Percentiles rank a stretch among this genome's conserved stretches.
Evolutionary conservation across 495 filamentous ascomycete genomes (phyloP).

Genomic region (Astrothelium subdiscretum): DNA sequence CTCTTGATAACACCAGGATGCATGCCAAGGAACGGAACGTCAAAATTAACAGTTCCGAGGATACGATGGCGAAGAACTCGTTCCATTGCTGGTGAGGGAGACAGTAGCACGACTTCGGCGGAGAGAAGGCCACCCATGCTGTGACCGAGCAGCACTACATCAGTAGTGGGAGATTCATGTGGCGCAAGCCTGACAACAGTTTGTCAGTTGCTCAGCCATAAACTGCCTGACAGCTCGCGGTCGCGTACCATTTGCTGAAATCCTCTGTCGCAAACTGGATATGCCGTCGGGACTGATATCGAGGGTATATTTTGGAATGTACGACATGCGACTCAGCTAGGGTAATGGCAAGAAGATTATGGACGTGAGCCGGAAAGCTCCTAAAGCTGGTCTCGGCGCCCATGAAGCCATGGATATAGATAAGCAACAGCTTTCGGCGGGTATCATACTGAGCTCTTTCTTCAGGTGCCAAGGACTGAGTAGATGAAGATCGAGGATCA

Average conservation of each 20-base stretch:
- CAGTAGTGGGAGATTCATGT: constrained; percentile 61
- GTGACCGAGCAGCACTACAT: constrained; percentile 77
- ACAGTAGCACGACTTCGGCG: constrained; percentile 64
- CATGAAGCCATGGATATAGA: constrained; percentile 92
- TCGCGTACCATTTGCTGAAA: constrained; percentile 63
- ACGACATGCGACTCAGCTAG: constrained; percentile 64
- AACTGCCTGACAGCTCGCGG: too few relatives aligned
- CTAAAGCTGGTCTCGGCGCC: constrained; percentile 81
- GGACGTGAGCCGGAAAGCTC: constrained; percentile 78
- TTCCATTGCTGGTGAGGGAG: constrained; percentile 15
- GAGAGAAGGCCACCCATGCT: constrained; percentile 81
- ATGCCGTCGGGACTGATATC: constrained; percentile 70
- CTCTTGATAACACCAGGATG: constrained; percentile 77
- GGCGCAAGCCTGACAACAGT: constrained; percentile 49
- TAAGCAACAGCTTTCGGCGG: constrained; percentile 56
- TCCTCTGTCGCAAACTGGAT: constrained; percentile 64
- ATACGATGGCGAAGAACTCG: constrained; percentile 59
- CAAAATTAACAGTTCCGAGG: constrained; percentile 71
- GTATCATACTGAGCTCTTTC: constrained; percentile 28
- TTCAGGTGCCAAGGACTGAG: constrained; percentile 48
- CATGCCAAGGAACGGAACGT: constrained; percentile 78
- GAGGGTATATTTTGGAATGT: constrained; percentile 85
- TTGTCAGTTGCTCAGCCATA: constrained; percentile 2
- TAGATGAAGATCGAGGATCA: constrained; percentile 53
- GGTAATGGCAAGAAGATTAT: constrained; percentile 57